These are phyloP conservation scores for Nemania serpens DNA, from an alignment of 2,329 filamentous ascomycete species.

Conservation along the genomic window DNA sequence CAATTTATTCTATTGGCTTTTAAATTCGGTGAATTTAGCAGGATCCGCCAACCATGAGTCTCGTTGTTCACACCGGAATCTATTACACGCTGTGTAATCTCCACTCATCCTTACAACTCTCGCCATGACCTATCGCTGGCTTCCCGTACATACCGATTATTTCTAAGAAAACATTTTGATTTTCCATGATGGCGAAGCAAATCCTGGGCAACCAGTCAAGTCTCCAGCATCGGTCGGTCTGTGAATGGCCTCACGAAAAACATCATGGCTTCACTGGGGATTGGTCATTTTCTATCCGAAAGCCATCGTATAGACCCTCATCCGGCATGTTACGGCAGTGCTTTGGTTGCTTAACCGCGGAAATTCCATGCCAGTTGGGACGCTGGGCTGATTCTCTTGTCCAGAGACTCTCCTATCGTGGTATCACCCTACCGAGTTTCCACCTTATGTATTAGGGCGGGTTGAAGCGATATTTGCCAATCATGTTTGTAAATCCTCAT, in stretches of 20 bases:
- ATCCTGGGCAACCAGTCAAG: neutral
- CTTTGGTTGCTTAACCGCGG: neutral
- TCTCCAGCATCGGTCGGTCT: neutral
- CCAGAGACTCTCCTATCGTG: neutral
- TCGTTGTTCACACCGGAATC: neutral
- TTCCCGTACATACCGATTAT: neutral
- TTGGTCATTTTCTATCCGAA: neutral
- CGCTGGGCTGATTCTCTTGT: neutral
- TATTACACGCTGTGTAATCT: neutral
- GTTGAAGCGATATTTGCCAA: neutral
- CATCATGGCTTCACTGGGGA: neutral
- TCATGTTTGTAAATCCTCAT: neutral
- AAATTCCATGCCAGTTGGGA: neutral
- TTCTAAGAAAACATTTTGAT: neutral
- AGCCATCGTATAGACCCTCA: neutral
- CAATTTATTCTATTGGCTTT: neutral
- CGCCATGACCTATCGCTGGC: neutral
- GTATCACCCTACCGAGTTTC: neutral
- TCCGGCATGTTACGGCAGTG: conserved; percentile 8
- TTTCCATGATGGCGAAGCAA: neutral
- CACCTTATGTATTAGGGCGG: neutral
- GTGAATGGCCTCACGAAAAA: neutral
- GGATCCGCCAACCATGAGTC: neutral
- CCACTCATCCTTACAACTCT: conserved; percentile 1
- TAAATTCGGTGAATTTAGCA: neutral